Evolutionary conservation across 164 flowering plant genomes (phyloP), one percentile per base, ranked within the genome.

Genomic region (Vitis amurensis): DNA sequence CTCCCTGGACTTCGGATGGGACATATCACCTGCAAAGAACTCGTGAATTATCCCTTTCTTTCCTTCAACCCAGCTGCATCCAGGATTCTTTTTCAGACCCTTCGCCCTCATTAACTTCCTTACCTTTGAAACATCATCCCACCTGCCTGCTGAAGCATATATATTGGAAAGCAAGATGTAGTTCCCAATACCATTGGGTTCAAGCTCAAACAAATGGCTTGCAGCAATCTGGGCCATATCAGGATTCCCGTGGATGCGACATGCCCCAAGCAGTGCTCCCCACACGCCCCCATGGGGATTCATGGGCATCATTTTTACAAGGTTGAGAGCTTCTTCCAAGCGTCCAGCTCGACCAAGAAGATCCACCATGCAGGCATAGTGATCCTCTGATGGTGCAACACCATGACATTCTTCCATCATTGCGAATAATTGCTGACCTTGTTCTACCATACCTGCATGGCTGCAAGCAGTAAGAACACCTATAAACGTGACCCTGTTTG

Each of bases 251-350:
- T 83, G 81, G 7, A 71, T 79, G 37, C 74, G 70, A 60, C 82
- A 81, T 13, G 86, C 81, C 48, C 76, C 80, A 31, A 83, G 83
- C 56, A 83, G 63, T 55, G 84, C 84, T 56, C 86, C 84, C 86
- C 86, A 83, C n/a, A 83, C 81, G 9, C 72, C 82, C 15, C 67
- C 81, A 67, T 75, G 61, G 47, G 84, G 80, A 30, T 77, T 58
- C 31, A 75, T 55, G 4, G 81, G 78, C 87, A 83, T 83, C 8
- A 63, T 70, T 57, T 79, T 53, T 0, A 70, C 64, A 31, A 81
- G 64, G 9, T 75, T 68, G 10, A 77, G 75, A 1, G 87, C 87
- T 69, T 83, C 82, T 5, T 74, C 59, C 50, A 83, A 61, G 14
- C 65, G 50, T 49, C 84, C 86, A 12, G 79, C 81, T 52, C 86